phyloP scores from a whole-genome alignment of 441 rosid species.

The Francoa sonchifolia region DNA sequence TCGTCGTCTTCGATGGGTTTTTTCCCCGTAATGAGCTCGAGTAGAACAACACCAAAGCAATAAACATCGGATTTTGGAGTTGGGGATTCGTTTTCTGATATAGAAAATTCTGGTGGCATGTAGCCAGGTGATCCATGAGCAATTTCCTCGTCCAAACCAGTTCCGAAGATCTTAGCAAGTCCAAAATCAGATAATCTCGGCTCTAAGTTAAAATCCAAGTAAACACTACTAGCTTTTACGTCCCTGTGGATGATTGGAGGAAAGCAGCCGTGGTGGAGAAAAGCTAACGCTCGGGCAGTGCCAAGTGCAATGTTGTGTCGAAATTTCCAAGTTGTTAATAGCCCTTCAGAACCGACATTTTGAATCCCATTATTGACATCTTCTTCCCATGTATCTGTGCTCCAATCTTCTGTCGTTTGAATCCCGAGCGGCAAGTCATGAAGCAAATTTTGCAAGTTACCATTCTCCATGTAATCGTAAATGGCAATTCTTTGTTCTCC shows the following conservation, averaged over 20 bases:
- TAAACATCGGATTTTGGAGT: slow-evolving; percentile 80
- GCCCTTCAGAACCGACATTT: slow-evolving; percentile 48
- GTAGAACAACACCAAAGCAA: slow-evolving; percentile 78
- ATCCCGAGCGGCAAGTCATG: slow-evolving; percentile 78
- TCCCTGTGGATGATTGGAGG: slow-evolving; percentile 80
- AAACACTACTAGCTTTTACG: slow-evolving; percentile 81
- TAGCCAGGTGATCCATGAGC: slow-evolving; percentile 68
- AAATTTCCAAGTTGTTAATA: slow-evolving; percentile 61
- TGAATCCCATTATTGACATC: slow-evolving; percentile 42
- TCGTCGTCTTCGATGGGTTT: slow-evolving; percentile 59
- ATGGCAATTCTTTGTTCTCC: slow-evolving; percentile 91
- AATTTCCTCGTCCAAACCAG: slow-evolving; percentile 57
- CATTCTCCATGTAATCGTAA: slow-evolving; percentile 95
- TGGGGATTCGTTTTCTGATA: slow-evolving; percentile 35
- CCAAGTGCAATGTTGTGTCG: slow-evolving; percentile 82
- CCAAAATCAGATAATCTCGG: slow-evolving; percentile 88
- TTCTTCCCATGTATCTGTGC: slow-evolving; percentile 80
- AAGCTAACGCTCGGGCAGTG: slow-evolving; percentile 80
- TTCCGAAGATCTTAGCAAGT: slow-evolving; percentile 71
- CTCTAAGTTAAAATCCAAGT: slow-evolving; percentile 67
- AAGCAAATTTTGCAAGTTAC: slow-evolving; percentile 83
- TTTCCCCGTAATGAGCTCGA: slow-evolving; percentile 76
- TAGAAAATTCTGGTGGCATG: slow-evolving; percentile 66
- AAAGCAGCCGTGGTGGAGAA: slow-evolving; percentile 89
- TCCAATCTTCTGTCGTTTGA: slow-evolving; percentile 79